Evolutionary conservation across 495 filamentous ascomycete species (phyloP), one percentile per base, ranked within the genome.

Genomic region (Hypoxylon fuscum): DNA sequence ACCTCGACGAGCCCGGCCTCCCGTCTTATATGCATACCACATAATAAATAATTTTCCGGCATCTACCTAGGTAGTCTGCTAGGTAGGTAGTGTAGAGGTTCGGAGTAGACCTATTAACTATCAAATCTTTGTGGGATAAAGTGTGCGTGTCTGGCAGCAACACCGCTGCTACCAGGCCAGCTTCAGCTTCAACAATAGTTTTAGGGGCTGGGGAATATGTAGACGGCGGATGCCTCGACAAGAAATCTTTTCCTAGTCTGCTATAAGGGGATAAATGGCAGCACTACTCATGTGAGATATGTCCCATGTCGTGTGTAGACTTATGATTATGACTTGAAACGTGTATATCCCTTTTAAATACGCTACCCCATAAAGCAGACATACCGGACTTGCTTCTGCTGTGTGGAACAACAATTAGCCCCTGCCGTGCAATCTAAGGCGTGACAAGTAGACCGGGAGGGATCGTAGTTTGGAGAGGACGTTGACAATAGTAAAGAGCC

Each of bases 351-450:
- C 40, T 11, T 42, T 11, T 18, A 15, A 2, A 58, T 46, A 64
- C 59, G 55, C 48, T 64, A 63, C 58, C 56, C 55, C 54, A 62
- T 71, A 41, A 68, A 59, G 59, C 51, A 68, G 51, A 52, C 58
- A 59, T 68, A 67, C 46, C 50, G 52, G 54, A 46, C 51, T 40
- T 58, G 58, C 59, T 48, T 65, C 51, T 59, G 55, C 53, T 64
- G 44, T 35, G 57, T 70, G 52, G 53, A 45, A 64, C 54, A 53
- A 58, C 57, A 52, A 66, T 62, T 42, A 66, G 53, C 63, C 42
- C 61, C 63, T 50, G 29, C 57, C 43, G 52, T 61, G 41, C 48
- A 34, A 55, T 32, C 32, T 31, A 29, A 47, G 50, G 41, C 49
- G 48, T 50, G 56, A 25, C 41, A 41, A 38, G n/a, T 12, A 31